Evolutionary conservation across 2,329 filamentous ascomycete genomes (phyloP), one percentile per base, ranked within the genome.

Genomic region (Penicillium sp.): DNA sequence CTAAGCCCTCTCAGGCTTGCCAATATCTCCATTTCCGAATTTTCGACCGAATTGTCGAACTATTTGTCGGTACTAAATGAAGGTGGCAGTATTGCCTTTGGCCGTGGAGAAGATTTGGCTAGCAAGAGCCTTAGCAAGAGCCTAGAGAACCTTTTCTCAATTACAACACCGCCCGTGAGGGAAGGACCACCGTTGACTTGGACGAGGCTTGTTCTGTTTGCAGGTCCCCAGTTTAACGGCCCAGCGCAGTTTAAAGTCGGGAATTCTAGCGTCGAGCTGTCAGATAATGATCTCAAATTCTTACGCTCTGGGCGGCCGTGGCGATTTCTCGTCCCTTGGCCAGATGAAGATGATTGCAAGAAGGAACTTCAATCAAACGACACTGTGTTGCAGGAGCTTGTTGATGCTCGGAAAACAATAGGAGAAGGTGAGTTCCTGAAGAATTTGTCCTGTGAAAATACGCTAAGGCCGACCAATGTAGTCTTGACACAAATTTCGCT

Each of bases 21-120:
- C 23, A 23, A 23, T 23, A 23, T 23, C 23, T 23, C 23, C 23
- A 23, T 23, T 23, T 23, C 23, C 23, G 23, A 23, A 23, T 23
- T 23, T 23, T 23, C 23, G 23, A 39, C 41, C 27, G 41, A 44
- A 51, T 38, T 45, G 32, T n/a, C n/a, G n/a, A 38, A 51, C 13
- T 29, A 51, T 46, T 39, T 45, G 43, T 51, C 41, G n/a, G 40
- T 44, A 23, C 23, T 51, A 45, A 51, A 32, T 38, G 32, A 38
- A 6, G 49, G 40, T 27, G 41, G 49, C 34, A 51, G 49, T 45
- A 44, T 51, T 39, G 49, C 41, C 23, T 40, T 51, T 30, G 41
- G 49, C 41, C 49, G 49, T 38, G 49, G 49, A 43, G 49, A 51
- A 18, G 6, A 45, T 29, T 39, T 23, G 23, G 5, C 23, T 23